These are phyloP conservation scores for Torrubiella hemipterigena DNA, from an alignment of 2,329 filamentous ascomycete genomes.

Conservation along the genomic window DNA sequence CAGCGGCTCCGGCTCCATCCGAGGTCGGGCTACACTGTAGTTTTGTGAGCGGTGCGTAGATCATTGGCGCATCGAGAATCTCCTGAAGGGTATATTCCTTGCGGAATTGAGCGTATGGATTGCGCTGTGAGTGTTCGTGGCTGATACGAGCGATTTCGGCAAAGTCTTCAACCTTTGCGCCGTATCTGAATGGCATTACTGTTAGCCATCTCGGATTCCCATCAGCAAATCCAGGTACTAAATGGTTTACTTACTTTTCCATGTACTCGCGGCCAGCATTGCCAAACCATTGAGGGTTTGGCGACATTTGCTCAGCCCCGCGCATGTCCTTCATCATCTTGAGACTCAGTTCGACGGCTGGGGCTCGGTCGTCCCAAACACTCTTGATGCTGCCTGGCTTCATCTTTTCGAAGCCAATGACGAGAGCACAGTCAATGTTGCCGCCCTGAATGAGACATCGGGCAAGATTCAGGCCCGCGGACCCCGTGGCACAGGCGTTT, in stretches of 20 bases:
- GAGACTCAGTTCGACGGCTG: conserved; percentile 59
- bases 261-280: conserved; percentile 92
- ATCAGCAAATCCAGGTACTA: too few species aligned
- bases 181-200: too few species aligned
- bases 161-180: conserved; percentile 75
- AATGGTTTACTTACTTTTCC: too few species aligned
- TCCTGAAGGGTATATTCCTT: conserved; percentile 83
- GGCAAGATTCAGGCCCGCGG: conserved; percentile 76
- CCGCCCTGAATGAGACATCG: conserved; percentile 69
- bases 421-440: conserved; percentile 75
- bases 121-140: conserved; percentile 79
- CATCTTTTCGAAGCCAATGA: conserved; percentile 98
- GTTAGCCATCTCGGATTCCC: too few species aligned
- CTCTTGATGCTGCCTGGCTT: conserved; percentile 75
- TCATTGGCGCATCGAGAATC: conserved; percentile 61
- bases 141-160: conserved; percentile 89
- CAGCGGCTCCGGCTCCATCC: conserved; percentile 78
- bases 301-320: conserved; percentile 70
- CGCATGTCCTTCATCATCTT: conserved; percentile 76
- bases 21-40: conserved; percentile 96
- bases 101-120: conserved; percentile 94
- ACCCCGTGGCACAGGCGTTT: conserved; percentile 97
- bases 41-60: conserved; percentile 83
- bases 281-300: conserved; percentile 86
- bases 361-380: conserved; percentile 76